phyloP scores from a whole-genome alignment of 768 basidiomycete species.

The Boletus rex-veris region DNA sequence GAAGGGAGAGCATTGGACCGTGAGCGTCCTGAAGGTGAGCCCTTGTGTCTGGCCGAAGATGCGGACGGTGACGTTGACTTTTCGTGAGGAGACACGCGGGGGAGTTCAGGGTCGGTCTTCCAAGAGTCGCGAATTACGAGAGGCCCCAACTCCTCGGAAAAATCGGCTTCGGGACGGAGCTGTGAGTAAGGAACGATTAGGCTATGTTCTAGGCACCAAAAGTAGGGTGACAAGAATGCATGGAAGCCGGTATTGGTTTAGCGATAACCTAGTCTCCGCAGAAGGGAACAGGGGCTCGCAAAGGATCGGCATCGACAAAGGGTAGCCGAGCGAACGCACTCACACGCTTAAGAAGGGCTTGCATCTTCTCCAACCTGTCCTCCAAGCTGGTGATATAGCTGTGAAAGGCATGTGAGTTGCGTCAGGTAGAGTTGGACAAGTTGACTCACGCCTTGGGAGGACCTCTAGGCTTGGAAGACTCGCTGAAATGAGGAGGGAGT shows the following conservation, averaged over 20 bases:
- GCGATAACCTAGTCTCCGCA: background rate
- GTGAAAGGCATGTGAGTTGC: background rate
- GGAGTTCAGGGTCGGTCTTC: conserved; percentile 37
- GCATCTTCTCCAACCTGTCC: conserved; percentile 55
- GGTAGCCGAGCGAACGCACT: conserved; percentile 11
- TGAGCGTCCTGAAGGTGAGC: conserved; percentile 9
- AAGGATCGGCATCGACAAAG: background rate
- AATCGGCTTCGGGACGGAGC: conserved; percentile 62
- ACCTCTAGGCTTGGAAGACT: conserved; percentile 60
- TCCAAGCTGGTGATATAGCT: conserved; percentile 61
- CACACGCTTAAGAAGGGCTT: conserved; percentile 52
- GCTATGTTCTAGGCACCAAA: background rate
- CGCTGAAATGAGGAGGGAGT: conserved; percentile 34
- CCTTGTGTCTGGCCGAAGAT: conserved; percentile 13
- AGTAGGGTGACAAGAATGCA: background rate
- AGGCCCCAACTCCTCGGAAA: conserved; percentile 60
- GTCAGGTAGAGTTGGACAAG: background rate
- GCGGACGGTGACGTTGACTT: conserved; percentile 21
- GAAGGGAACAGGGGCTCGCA: background rate
- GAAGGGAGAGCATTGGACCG: conserved; percentile 6
- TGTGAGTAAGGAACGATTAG: conserved; percentile 29
- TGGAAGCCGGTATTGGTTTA: background rate
- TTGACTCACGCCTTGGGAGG: conserved; percentile 62
- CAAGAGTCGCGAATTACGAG: conserved; percentile 62
- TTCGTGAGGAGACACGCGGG: conserved; percentile 15